Conservation (phyloP, 169 alveolate species). For the Babesia divergens region DNA sequence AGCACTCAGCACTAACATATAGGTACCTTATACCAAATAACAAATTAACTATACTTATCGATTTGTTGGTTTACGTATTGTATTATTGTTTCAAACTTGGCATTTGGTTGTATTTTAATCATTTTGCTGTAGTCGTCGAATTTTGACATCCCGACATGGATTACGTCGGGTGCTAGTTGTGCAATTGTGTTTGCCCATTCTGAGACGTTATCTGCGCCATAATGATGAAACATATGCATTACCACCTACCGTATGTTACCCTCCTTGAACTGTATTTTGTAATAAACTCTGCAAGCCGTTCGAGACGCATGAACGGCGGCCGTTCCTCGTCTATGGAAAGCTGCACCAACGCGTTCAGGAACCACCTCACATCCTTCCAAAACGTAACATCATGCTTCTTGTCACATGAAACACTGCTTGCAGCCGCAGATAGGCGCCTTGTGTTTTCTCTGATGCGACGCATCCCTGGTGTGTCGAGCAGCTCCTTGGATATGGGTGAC, state of each 20-base stretch:
- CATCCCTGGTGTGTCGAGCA: slow-evolving; percentile 64
- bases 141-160: slow-evolving; percentile 32
- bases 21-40: not conserved
- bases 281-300: slow-evolving; percentile 53
- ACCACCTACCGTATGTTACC: slow-evolving; percentile 28
- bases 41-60: slow-evolving; percentile 9
- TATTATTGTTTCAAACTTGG: slow-evolving; percentile 24
- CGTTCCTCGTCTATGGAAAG: slow-evolving; percentile 24
- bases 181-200: slow-evolving; percentile 47
- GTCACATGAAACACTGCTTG: not conserved
- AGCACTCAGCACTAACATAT: not conserved
- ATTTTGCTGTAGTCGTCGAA: slow-evolving; percentile 52
- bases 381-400: slow-evolving; percentile 27
- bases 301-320: slow-evolving; percentile 48
- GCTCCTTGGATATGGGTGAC: slow-evolving; percentile 39
- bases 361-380: slow-evolving; percentile 54
- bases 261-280: slow-evolving; percentile 31
- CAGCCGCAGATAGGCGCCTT: not conserved
- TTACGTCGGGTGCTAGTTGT: slow-evolving; percentile 25
- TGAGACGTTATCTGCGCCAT: slow-evolving; percentile 25
- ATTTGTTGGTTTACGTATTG: slow-evolving; percentile 34
- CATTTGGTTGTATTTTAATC: slow-evolving; percentile 19
- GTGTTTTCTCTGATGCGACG: slow-evolving; percentile 55
- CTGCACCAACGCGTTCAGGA: slow-evolving; percentile 37
- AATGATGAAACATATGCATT: not conserved